Evolutionary conservation across 176 grass and related monocot genomes (phyloP), one percentile per base, ranked within the genome.

Genomic region (Calamus simplicifolius): DNA sequence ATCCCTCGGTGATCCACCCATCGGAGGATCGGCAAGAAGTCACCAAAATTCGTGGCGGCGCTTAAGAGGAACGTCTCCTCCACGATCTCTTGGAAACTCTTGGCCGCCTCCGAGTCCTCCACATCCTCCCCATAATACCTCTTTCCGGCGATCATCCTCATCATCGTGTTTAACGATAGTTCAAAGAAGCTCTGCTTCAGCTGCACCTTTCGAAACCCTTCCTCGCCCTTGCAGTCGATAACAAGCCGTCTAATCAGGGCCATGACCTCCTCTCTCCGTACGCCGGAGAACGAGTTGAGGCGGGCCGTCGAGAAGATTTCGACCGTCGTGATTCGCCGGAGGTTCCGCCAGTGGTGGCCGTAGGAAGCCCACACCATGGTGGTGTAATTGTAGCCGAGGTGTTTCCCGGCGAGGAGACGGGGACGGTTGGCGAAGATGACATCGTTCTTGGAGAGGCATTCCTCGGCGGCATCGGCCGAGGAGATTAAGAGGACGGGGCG

Each of bases 381-480:
- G 16, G 63, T 16, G 75, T 73, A 79, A 48, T 75, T 63, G 65
- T 69, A 77, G 27, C 68, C 63, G 1, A 35, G 25, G 54, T 58
- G 69, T 56, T 35, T 15, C 17, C 38, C 64, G 1, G 76, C 80
- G 0, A 75, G 72, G 53, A 89, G 69, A 2, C 54, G 63, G 27
- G 85, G 89, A 0, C 85, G 72, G 65, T 75, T 85, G 53, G 82
- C 81, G 73, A 95, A 82, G 61, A 54, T 25, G 35, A 75, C 51
- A 69, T 85, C 85, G 38, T 83, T 48, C 19, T 51, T 74, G 6
- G 75, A 83, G 89, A 89, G 89, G 73, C 82, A 85, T 30, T 85
- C 75, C 51, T 51, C 71, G 51, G 78, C 76, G 27, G 27, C 4
- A 0, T 49, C 54, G 16, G 58, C 4, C 0, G 85, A 80, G 25